phyloP scores from a whole-genome alignment of 2,329 filamentous ascomycete species.

The Microdochium trichocladiopsis region DNA sequence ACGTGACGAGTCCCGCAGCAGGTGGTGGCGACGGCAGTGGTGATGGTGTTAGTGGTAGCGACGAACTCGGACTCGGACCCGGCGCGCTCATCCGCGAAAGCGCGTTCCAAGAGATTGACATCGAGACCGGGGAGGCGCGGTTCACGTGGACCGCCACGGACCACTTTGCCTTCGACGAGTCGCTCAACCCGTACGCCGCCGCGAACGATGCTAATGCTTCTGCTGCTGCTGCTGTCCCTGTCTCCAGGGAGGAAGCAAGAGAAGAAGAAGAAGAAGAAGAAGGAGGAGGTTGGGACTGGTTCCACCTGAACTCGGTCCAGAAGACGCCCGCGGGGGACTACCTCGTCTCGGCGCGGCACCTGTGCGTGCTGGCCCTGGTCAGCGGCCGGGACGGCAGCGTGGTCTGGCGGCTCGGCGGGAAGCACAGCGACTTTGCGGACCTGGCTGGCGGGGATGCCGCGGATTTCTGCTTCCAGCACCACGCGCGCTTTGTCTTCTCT shows the following conservation, averaged over 20 bases:
- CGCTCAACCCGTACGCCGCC: slow-evolving; percentile 11
- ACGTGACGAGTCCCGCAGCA: too few species aligned
- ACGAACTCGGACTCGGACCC: too few species aligned
- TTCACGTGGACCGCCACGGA: slow-evolving; percentile 29
- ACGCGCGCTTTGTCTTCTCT: slow-evolving; percentile 25
- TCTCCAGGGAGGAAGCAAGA: too few species aligned
- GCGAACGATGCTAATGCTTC: too few species aligned
- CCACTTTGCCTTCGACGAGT: slow-evolving; percentile 17
- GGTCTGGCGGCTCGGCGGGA: slow-evolving; percentile 28
- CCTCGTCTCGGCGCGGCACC: slow-evolving; percentile 25
- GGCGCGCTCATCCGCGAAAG: slow-evolving; percentile 24
- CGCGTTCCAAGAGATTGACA: slow-evolving; percentile 30
- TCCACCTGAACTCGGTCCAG: slow-evolving; percentile 28
- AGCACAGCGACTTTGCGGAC: slow-evolving; percentile 25
- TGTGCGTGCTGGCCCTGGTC: slow-evolving; percentile 20
- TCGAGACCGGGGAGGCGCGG: slow-evolving; percentile 24
- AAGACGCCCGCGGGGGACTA: slow-evolving; percentile 26
- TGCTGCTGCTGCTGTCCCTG: too few species aligned
- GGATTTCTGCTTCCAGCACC: slow-evolving; percentile 30
- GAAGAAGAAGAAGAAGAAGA: slow-evolving; percentile 12
- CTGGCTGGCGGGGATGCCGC: slow-evolving; percentile 22
- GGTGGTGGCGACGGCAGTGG: too few species aligned
- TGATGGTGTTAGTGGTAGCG: too few species aligned
- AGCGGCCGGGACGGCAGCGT: slow-evolving; percentile 17
- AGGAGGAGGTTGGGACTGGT: slow-evolving; percentile 26